These are phyloP conservation scores for Rhodamnia argentea DNA, from an alignment of 345 rosid species.

Conservation along the genomic window DNA sequence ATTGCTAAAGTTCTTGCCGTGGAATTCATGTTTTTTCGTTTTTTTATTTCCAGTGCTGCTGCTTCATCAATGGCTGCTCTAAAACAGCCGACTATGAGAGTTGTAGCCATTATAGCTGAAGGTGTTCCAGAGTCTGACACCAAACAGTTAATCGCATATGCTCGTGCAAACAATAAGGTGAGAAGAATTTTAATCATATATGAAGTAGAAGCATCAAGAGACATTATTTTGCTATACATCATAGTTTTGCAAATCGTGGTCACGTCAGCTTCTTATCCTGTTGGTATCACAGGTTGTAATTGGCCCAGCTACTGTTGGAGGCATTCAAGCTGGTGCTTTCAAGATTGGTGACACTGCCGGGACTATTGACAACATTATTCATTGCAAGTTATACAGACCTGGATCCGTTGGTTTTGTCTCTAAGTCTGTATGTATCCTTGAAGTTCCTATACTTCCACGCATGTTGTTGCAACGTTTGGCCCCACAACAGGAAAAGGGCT, in stretches of 20 bases:
- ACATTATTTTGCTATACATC: background rate
- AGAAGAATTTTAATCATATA: background rate
- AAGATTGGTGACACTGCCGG: slow-evolving; percentile 99
- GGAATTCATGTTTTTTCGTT: background rate
- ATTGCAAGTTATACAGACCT: slow-evolving; percentile 92
- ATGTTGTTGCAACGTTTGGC: background rate
- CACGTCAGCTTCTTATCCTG: background rate
- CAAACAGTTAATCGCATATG: slow-evolving; percentile 83
- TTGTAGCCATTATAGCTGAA: slow-evolving; percentile 95
- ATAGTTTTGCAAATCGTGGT: background rate
- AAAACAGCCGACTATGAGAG: slow-evolving; percentile 90
- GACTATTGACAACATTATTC: slow-evolving; percentile 84
- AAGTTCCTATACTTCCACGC: background rate
- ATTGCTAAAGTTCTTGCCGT: slow-evolving; percentile 1
- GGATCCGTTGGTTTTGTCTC: slow-evolving; percentile 99
- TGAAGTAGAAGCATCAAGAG: background rate
- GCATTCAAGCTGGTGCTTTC: slow-evolving; percentile 97
- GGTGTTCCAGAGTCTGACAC: slow-evolving; percentile 98
- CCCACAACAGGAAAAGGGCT: background rate
- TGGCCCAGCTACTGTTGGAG: slow-evolving; percentile 99
- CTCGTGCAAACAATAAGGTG: slow-evolving; percentile 94
- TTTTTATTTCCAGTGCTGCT: slow-evolving; percentile 58
- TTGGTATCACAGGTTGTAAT: slow-evolving; percentile 69
- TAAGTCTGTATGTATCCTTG: slow-evolving; percentile 67
- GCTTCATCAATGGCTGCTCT: slow-evolving; percentile 95